These are phyloP conservation scores for Brassica cretica DNA, from an alignment of 345 rosid species.

Conservation along the genomic window DNA sequence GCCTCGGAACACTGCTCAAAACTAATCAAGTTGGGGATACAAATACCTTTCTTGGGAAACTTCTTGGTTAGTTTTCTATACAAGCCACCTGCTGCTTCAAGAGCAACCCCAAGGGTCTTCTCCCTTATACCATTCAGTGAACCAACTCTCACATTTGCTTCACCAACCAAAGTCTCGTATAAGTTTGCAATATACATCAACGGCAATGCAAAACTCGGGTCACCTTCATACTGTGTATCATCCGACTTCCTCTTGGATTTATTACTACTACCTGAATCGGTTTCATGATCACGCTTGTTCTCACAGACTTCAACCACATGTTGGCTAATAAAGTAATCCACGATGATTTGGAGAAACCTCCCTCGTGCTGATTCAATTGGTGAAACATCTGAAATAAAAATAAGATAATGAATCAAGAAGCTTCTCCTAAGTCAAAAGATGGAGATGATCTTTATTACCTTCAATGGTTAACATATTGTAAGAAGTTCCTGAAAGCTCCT, in stretches of 20 bases:
- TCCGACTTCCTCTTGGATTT: conserved; percentile 67
- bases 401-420: conserved; percentile 7
- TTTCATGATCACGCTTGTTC: conserved; percentile 49
- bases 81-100: conserved; percentile 97
- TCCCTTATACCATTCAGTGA: conserved; percentile 76
- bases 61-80: conserved; percentile 79
- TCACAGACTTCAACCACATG: conserved; percentile 65
- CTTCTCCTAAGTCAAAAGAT: not conserved
- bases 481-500: conserved; percentile 47
- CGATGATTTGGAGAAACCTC: conserved; percentile 71
- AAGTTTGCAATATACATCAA: conserved; percentile 92
- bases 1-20: no score
- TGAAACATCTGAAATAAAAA: conserved; percentile 56
- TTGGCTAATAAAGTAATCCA: conserved; percentile 68
- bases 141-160: conserved; percentile 74
- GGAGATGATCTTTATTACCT: conserved; percentile 46
- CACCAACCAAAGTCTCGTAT: conserved; percentile 75
- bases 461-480: conserved; percentile 58
- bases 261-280: conserved; percentile 40
- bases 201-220: conserved; percentile 69
- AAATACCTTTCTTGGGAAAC: conserved; percentile 85
- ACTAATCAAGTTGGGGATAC: not conserved
- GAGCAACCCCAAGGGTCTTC: conserved; percentile 83
- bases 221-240: conserved; percentile 80
- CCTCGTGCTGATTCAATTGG: conserved; percentile 86